A percentile compares a stretch with the other conserved stretches of the same genome.
Conservation (phyloP, 192 early-diverging fungal species). For the Radiomyces spectabilis region DNA sequence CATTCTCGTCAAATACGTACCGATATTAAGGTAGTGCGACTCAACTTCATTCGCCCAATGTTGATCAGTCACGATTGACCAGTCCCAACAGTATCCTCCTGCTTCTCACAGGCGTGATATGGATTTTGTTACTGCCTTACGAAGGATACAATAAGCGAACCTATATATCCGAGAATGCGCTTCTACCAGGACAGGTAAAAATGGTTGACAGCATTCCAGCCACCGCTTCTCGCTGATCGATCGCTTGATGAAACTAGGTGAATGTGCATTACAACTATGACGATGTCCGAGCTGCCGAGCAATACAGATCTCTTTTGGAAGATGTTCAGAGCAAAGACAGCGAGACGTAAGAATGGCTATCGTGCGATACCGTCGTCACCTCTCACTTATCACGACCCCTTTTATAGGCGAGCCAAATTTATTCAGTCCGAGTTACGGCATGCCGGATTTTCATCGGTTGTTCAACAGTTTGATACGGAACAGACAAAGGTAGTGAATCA, state of each 20-base stretch:
- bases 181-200: conserved; percentile 61
- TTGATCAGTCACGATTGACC: background rate
- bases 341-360: conserved; percentile 22
- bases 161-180: conserved; percentile 75
- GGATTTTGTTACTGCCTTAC: conserved; percentile 59
- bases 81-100: conserved; percentile 41
- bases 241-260: conserved; percentile 23
- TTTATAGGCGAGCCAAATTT: conserved; percentile 37
- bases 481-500: too few species aligned
- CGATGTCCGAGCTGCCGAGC: conserved; percentile 35
- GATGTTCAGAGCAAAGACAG: conserved; percentile 23
- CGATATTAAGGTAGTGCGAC: background rate
- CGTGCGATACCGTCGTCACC: conserved; percentile 2
- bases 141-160: conserved; percentile 53
- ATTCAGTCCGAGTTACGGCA: conserved; percentile 37
- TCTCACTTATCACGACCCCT: background rate
- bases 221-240: background rate
- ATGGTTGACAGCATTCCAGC: background rate
- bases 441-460: conserved; percentile 45
- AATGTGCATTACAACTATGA: conserved; percentile 42
- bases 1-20: conserved; percentile 1
- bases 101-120: conserved; percentile 47
- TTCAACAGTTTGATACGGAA: conserved; percentile 37
- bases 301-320: conserved; percentile 31
- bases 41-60: background rate